Evolutionary conservation across 1,139 yeast genomes (phyloP), one percentile per base, ranked within the genome.

Genomic region (Suhomyces terraborum): DNA sequence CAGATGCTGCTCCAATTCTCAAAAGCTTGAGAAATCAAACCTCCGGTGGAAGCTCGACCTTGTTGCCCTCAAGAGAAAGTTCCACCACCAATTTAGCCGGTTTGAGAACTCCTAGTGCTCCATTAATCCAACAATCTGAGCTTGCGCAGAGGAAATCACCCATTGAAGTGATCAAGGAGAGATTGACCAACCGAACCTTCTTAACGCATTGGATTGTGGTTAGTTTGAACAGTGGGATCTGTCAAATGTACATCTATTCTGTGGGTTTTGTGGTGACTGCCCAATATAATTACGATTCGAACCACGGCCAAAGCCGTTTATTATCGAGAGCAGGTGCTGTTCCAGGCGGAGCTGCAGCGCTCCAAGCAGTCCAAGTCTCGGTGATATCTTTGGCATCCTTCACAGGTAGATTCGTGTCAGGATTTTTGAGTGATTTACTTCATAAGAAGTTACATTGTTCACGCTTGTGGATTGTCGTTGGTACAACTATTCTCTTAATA

Each of bases 351-450:
- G 62, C 68, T 1, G 70, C 69, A 2, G 54, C 66, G 6, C 50
- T 67, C n/a, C 78, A 73, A 48, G 76, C 77, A 6, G 41, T 71
- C 9, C 77, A 73, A 50, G 77, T 73, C 1, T 67, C 74, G 1
- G 55, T 69, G 6, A 64, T 72, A 8, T 72, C 77, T 1, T 50
- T 71, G 16, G 61, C 66, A 3, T 71, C 77, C 0, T 73, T 73
- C 42, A 49, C 59, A 0, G 78, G 77, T 1, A 54, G 77, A 38
- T 54, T 73, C 16, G 29, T 60, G 5, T 54, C 74, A 0, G 77
- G 77, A 0, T 48, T 72, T 13, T 35, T 67, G 6, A 69, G 75
- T 26, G 78, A 73, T 46, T 59, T 55, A 35, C 51, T 72, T 20
- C 54, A 67, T 45, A 69, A 66, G 37, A 55, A 46, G 30, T 58